Percentiles rank a stretch among this genome's conserved stretches.
Conservation (phyloP, 169 alveolate species). For the Plasmodium blacklocki region DNA sequence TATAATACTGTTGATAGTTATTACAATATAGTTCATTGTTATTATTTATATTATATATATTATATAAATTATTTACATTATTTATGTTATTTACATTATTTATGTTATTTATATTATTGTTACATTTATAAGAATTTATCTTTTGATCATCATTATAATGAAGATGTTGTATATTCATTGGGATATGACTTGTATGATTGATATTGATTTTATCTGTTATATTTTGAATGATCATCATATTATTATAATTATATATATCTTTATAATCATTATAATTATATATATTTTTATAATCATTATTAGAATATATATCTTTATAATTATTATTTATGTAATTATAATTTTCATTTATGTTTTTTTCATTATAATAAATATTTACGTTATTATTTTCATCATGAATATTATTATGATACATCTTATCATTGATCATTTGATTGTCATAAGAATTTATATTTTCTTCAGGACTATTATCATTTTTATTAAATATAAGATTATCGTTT, state of each 20-base stretch:
- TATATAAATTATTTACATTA: not conserved
- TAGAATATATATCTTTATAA: not conserved
- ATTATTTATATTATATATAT: not conserved
- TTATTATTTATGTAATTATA: not conserved
- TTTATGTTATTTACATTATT: not conserved
- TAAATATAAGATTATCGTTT: not conserved
- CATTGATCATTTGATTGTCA: not conserved
- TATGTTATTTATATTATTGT: not conserved
- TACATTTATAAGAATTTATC: not conserved
- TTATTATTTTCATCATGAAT: not conserved
- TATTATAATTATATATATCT: not conserved
- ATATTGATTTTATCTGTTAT: no score
- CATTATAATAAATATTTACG: not conserved
- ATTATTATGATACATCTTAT: not conserved
- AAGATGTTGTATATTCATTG: no score
- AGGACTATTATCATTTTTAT: not conserved
- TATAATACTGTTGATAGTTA: no score
- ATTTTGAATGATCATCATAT: not conserved
- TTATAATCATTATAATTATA: not conserved
- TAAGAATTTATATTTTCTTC: constrained; percentile 1
- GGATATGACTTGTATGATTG: no score
- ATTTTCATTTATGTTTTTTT: not conserved
- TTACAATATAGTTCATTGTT: not conserved
- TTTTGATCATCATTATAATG: not conserved
- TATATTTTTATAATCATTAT: not conserved